Percentiles rank a stretch among this genome's conserved stretches.
These are phyloP conservation scores for Cryoendolithus antarcticus DNA, from an alignment of 2,329 filamentous ascomycete species.

Conservation along the genomic window DNA sequence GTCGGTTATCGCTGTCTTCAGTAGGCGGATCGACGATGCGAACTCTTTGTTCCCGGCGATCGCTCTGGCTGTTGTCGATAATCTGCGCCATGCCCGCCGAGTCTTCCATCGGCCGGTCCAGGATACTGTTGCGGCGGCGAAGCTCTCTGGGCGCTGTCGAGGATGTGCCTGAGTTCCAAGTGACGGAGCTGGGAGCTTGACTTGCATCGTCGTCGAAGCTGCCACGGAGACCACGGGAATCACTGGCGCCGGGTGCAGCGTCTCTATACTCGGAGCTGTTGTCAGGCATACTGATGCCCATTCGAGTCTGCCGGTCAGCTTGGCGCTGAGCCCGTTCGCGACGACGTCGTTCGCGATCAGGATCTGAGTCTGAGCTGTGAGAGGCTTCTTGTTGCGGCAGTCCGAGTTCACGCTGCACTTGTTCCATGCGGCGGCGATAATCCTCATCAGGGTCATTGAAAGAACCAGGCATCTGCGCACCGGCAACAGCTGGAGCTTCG, in stretches of 20 bases:
- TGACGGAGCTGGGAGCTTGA: conserved; percentile 2
- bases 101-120: conserved; percentile 18
- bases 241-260: conserved; percentile 1
- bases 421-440: conserved; percentile 36
- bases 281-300: conserved; percentile 3
- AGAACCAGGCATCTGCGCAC: too few species aligned
- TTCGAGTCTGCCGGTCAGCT: conserved; percentile 15
- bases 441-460: conserved; percentile 35
- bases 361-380: conserved; percentile 16
- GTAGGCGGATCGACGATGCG: conserved; percentile 58
- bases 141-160: conserved; percentile 11
- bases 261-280: conserved; percentile 2
- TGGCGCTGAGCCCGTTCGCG: conserved; percentile 21
- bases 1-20: conserved; percentile 50
- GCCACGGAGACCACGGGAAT: conserved; percentile 9
- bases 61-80: conserved; percentile 22
- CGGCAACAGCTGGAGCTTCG: too few species aligned
- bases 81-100: conserved; percentile 17
- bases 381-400: conserved; percentile 14
- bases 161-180: neutral
- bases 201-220: conserved; percentile 15
- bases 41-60: conserved; percentile 28
- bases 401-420: conserved; percentile 34
- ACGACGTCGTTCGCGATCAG: conserved; percentile 20
- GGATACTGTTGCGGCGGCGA: conserved; percentile 18